Evolutionary conservation across 2,329 filamentous ascomycete genomes (phyloP), one percentile per base, ranked within the genome.

Genomic region (Botrytis tulipae): DNA sequence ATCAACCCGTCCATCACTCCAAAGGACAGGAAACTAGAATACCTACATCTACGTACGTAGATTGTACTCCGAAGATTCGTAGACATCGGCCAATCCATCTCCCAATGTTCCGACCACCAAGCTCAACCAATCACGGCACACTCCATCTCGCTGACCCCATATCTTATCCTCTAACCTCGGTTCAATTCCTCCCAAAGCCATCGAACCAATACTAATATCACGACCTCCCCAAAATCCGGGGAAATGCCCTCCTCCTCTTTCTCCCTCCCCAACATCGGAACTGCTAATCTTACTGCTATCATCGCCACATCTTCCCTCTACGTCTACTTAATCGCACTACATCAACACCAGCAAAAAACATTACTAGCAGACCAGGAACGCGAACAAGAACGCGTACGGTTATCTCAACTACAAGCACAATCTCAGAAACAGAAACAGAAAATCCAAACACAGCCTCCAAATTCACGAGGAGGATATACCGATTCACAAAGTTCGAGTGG

Each of bases 41-140:
- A n/a, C n/a, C n/a, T n/a, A 5, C 59, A n/a, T 40, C 37, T 25
- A 35, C 35, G 35, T 35, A 35, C 6, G 35, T 35, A 40, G 37
- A 40, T 12, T 12, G 37, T 40, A 40, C 37, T 40, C 9, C 37
- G 9, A 8, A n/a, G 18, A 20, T 20, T 46, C 44, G 18, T 46
- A 44, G 42, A 62, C 42, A 37, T 66, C 63, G 63, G 65, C 65
- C 54, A 35, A 57, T 14, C 6, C 25, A n/a, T 18, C 35, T 25
- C 18, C 12, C 42, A 9, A 40, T 57, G 18, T 8, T 18, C 66
- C 66, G 66, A 54, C 4, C 37, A 59, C 18, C 12, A 40, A 42
- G 32, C 9, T 9, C 51, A 54, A 61, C 72, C 72, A 73, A 73
- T 73, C 44, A 71, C 48, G 60, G 67, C 68, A 9, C 32, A n/a